Evolutionary conservation across 345 rosid genomes (phyloP).

Genomic region (Syzygium aromaticum): DNA sequence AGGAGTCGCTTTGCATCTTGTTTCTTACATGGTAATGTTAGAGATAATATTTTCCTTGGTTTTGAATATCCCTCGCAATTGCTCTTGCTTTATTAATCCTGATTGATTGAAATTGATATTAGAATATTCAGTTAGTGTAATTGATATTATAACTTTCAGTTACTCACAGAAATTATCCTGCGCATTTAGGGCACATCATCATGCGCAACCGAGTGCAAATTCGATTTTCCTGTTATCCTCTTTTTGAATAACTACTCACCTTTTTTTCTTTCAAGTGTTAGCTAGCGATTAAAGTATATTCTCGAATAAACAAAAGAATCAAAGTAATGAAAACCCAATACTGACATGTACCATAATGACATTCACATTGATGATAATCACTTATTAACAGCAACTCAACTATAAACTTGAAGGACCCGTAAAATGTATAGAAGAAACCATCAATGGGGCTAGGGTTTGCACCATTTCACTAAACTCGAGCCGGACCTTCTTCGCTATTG

Average conservation of each 20-base stretch:
- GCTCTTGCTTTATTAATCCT: not conserved
- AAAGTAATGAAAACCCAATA: not conserved
- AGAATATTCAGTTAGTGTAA: too few species aligned
- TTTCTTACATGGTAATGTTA: not conserved
- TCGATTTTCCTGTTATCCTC: too few species aligned
- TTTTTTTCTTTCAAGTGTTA: too few species aligned
- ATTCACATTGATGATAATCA: not conserved
- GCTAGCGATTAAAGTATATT: too few species aligned
- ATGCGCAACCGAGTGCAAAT: too few species aligned
- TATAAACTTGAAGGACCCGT: not conserved
- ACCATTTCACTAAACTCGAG: not conserved
- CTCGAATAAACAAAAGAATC: too few species aligned
- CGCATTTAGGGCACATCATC: too few species aligned
- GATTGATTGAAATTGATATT: not conserved
- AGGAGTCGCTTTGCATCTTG: not conserved
- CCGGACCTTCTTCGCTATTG: not conserved
- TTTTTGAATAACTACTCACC: too few species aligned
- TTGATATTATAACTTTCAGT: not conserved
- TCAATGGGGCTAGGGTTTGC: not conserved
- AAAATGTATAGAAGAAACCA: not conserved
- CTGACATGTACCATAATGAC: not conserved
- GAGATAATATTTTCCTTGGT: not conserved
- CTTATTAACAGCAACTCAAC: not conserved
- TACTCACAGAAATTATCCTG: not conserved
- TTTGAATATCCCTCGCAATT: not conserved